phyloP scores from a whole-genome alignment of 305 asterid genomes.

The Fraxinus albicans region DNA sequence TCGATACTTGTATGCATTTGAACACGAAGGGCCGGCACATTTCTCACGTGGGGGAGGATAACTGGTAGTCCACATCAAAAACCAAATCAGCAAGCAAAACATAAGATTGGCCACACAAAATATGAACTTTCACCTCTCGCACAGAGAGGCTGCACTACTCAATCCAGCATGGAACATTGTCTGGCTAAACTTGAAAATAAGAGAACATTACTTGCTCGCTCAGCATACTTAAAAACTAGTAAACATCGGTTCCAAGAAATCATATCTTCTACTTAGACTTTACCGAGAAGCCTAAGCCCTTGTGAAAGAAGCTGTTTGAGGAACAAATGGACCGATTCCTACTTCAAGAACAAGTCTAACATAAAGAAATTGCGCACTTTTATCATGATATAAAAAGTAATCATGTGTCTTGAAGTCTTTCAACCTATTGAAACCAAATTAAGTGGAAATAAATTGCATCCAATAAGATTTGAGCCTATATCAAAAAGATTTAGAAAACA shows the following conservation, averaged over 20 bases:
- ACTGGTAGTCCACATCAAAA: constrained; percentile 40
- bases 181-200: background rate
- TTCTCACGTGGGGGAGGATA: constrained; percentile 79
- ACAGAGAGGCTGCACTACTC: background rate
- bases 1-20: constrained; percentile 73
- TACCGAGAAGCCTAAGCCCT: background rate
- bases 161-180: background rate
- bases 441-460: background rate
- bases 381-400: background rate
- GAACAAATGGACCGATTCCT: background rate
- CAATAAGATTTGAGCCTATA: background rate
- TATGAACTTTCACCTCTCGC: background rate
- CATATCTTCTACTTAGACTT: background rate
- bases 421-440: background rate
- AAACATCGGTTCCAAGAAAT: background rate
- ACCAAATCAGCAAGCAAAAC: background rate
- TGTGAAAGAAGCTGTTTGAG: background rate
- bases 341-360: background rate
- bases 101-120: background rate
- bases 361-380: background rate
- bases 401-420: background rate
- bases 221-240: background rate
- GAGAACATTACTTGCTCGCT: background rate
- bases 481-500: background rate
- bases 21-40: constrained; percentile 79